Base-by-base conservation (phyloP, 306 rosid genomes). In the Quercus parvula region DNA sequence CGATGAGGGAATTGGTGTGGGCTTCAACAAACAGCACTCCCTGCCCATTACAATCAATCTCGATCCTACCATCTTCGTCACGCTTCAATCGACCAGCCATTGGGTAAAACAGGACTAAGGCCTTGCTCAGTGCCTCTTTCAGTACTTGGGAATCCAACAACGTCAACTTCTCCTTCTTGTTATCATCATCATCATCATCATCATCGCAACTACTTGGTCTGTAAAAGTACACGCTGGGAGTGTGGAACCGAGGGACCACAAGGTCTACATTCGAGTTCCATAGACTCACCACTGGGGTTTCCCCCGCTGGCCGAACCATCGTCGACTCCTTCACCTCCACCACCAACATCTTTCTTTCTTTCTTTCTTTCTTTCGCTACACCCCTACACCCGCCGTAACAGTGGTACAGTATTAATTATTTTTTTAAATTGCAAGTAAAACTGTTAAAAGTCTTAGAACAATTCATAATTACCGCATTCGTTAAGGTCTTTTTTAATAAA, bases 211-310 rank as follows among this genome's bases (percentile, higher is more conserved):
- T 85, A 3, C 18, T 68, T 35, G 89, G 79, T 20, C 89, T 67
- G 74, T 92, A 94, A 78, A 94, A 89, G 81, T 92, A 94, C 5
- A 92, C 93, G 59, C 94, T 89, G 0, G 98, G 97, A 0, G 94
- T 91, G 78, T 94, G 94, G 59, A 82, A 84, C 41, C 86, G 86
- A 2, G 96, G 87, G n/a, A 88, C 85, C 64, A 94, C 97, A 54
- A 91, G 67, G 61, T 94, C 98, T 15, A 92, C 86, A 84, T 88
- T 92, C 3, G 98, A 86, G 82, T 91, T 91, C 98, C 98, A 94
- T 27, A 94, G 67, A 19, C 79, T 57, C 5, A 70, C 86, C 3
- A 67, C 86, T 11, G 91, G 91, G 35, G 84, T 88, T 83, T 86
- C 94, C 85, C 78, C 85, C 31, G 89, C 82, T 46, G 94, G 98